Conservation (phyloP, 192 early-diverging fungal genomes). For the Coemansia sp. region DNA sequence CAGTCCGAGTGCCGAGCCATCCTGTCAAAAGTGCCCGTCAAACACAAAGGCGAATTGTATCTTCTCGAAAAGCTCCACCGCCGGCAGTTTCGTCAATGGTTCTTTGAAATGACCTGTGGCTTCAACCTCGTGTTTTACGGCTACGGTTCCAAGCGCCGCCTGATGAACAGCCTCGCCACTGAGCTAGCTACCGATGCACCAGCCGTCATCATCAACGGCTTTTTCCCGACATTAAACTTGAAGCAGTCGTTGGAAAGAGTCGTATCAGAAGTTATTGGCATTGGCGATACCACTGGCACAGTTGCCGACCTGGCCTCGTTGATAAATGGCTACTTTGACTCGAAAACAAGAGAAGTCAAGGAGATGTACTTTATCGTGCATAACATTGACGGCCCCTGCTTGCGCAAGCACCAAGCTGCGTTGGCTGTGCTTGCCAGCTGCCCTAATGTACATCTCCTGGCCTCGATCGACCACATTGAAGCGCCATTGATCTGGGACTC, state of each 20-base stretch:
- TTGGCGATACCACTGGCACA: constrained; percentile 41
- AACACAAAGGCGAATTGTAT: constrained; percentile 65
- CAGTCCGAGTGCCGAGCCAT: constrained; percentile 65
- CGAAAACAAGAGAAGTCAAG: constrained; percentile 49
- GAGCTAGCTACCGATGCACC: constrained; percentile 60
- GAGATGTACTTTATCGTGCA: constrained; percentile 79
- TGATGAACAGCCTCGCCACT: constrained; percentile 77
- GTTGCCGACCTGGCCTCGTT: constrained; percentile 68
- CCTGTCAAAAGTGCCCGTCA: constrained; percentile 57
- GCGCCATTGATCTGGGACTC: constrained; percentile 88
- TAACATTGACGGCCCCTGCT: constrained; percentile 81
- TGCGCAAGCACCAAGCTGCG: constrained; percentile 73
- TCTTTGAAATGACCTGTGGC: constrained; percentile 76
- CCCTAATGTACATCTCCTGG: constrained; percentile 74
- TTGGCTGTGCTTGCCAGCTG: constrained; percentile 68
- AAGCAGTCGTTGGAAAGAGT: constrained; percentile 73
- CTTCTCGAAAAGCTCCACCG: constrained; percentile 60
- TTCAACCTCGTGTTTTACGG: constrained; percentile 94
- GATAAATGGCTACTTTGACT: constrained; percentile 67
- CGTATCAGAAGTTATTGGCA: constrained; percentile 34
- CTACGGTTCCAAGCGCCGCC: constrained; percentile 84
- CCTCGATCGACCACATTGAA: constrained; percentile 90
- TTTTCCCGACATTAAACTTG: constrained; percentile 73
- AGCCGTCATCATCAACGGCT: constrained; percentile 83
- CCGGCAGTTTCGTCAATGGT: constrained; percentile 82